These are phyloP conservation scores for Chytriomyces confervae DNA, from an alignment of 192 early-diverging fungal species.

Conservation along the genomic window DNA sequence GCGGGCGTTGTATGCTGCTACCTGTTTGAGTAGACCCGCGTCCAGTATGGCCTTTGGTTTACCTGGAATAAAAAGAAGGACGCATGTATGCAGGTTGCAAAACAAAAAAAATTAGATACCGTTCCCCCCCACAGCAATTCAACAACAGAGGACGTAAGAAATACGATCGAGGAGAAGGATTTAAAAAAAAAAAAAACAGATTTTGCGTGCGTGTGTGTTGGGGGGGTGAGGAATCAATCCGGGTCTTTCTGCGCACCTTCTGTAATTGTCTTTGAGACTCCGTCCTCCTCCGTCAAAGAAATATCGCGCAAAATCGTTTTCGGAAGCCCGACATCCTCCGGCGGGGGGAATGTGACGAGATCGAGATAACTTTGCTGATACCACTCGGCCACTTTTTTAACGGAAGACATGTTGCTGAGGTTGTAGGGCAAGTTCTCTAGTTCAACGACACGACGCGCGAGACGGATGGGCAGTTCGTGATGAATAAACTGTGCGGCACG, in stretches of 20 bases:
- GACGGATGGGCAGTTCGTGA: conserved; percentile 85
- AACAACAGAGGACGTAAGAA: not conserved
- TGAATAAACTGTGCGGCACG: conserved; percentile 61
- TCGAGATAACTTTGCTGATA: conserved; percentile 91
- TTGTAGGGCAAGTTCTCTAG: conserved; percentile 87
- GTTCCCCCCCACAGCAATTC: not conserved
- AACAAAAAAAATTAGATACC: too few species aligned
- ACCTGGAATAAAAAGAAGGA: not conserved
- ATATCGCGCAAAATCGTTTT: conserved; percentile 16
- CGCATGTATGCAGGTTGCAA: not conserved
- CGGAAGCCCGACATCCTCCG: conserved; percentile 53
- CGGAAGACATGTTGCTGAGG: conserved; percentile 88
- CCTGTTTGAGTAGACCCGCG: conserved; percentile 38
- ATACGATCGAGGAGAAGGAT: not conserved
- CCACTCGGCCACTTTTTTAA: conserved; percentile 91
- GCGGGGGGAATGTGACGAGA: conserved; percentile 62
- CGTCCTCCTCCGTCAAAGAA: conserved; percentile 14
- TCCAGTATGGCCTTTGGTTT: conserved; percentile 46
- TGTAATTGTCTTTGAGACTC: conserved; percentile 9
- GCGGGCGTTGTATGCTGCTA: conserved; percentile 77
- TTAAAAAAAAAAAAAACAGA: not conserved
- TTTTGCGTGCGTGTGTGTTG: not conserved
- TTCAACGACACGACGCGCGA: conserved; percentile 94
- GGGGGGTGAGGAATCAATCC: too few species aligned
- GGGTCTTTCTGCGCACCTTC: conserved; percentile 8